Conservation (phyloP, 2,329 filamentous ascomycete genomes). For the Colletotrichum godetiae region DNA sequence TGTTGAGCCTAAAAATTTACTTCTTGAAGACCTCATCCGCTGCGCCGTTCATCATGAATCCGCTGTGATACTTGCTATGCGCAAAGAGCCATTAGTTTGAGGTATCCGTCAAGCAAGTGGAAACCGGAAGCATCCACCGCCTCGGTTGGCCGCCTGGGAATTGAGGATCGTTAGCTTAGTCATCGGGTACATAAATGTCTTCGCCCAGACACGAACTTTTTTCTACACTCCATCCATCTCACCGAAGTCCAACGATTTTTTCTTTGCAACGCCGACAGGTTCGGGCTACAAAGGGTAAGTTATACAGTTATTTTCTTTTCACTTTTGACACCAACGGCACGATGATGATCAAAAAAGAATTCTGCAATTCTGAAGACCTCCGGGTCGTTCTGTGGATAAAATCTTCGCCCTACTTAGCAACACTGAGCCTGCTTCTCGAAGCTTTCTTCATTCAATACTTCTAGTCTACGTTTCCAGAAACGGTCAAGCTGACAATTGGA, state of each 20-base stretch:
- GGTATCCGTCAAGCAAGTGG: neutral
- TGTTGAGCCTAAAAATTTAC: constrained; percentile 19
- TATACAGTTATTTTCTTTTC: constrained; percentile 45
- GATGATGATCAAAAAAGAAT: constrained; percentile 52
- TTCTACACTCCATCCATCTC: neutral
- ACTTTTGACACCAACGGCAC: neutral
- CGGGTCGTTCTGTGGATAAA: constrained; percentile 45
- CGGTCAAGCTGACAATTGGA: constrained; percentile 1
- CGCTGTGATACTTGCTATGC: neutral
- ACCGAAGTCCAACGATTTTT: neutral
- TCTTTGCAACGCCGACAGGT: neutral
- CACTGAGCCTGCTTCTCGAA: constrained; percentile 19
- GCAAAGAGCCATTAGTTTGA: neutral
- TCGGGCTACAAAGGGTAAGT: constrained; percentile 25
- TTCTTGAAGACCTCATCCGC: neutral
- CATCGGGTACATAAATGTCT: constrained; percentile 10
- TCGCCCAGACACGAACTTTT: constrained; percentile 3
- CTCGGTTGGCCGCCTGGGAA: neutral
- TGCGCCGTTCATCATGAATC: neutral
- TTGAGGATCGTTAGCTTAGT: constrained; percentile 16
- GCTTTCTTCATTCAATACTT: neutral
- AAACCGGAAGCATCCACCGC: neutral
- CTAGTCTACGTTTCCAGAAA: neutral
- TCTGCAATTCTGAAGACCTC: constrained; percentile 60
- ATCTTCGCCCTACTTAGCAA: constrained; percentile 38